These are phyloP conservation scores for Trichosporon coremiiforme DNA, from an alignment of 1,284 basidiomycete species.

Conservation along the genomic window DNA sequence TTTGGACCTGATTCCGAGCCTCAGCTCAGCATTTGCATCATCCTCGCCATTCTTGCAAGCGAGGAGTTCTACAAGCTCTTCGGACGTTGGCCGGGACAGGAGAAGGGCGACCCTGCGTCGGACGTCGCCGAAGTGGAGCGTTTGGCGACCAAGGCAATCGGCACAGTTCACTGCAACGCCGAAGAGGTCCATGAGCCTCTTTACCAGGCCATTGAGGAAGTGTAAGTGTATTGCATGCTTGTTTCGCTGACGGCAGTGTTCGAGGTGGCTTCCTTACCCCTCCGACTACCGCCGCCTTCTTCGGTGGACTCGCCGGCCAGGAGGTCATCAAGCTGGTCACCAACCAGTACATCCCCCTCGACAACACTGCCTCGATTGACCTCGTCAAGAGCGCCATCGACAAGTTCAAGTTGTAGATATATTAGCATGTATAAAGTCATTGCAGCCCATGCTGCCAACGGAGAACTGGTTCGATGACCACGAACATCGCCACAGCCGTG, in stretches of 20 bases:
- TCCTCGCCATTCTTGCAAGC: conserved; percentile 57
- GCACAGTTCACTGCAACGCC: conserved; percentile 30
- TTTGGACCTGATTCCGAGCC: conserved; percentile 29
- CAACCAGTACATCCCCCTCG: conserved; percentile 89
- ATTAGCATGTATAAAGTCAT: conserved; percentile 3
- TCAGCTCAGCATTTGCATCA: conserved; percentile 37
- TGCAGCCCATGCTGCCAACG: not conserved
- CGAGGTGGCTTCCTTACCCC: conserved; percentile 83
- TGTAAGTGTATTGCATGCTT: conserved; percentile 62
- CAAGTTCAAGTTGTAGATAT: conserved; percentile 50
- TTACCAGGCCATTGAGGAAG: conserved; percentile 69
- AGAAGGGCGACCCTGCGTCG: conserved; percentile 51
- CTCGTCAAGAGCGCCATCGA: conserved; percentile 62
- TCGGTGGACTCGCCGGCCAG: conserved; percentile 94
- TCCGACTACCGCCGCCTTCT: conserved; percentile 87
- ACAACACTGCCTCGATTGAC: conserved; percentile 83
- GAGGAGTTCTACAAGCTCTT: conserved; percentile 56
- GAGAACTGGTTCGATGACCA: not conserved
- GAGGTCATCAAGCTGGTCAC: conserved; percentile 98
- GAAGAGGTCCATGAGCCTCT: conserved; percentile 66
- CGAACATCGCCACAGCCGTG: not conserved
- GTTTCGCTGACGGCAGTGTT: conserved; percentile 50
- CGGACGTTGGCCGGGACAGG: conserved; percentile 57
- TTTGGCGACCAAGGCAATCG: conserved; percentile 35
- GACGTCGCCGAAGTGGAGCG: conserved; percentile 45